phyloP scores from a whole-genome alignment of 768 basidiomycete species.

The Leccinum pellstonianum region DNA sequence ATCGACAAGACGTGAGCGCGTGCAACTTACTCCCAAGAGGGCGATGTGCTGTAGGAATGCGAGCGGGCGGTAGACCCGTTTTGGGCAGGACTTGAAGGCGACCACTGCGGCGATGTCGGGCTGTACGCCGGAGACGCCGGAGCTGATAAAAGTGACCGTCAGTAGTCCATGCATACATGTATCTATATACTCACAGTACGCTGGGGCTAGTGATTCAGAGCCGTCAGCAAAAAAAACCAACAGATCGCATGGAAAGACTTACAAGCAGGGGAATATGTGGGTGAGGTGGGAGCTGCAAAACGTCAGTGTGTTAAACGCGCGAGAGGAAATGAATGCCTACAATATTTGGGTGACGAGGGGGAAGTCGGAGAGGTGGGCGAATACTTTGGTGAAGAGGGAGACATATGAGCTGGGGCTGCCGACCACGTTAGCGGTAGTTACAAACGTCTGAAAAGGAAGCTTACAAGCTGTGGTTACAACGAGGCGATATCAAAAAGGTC shows the following conservation, averaged over 20 bases:
- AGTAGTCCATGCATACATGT: neutral
- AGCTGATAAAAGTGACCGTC: conserved; percentile 41
- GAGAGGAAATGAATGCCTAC: conserved; percentile 43
- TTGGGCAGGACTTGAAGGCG: conserved; percentile 76
- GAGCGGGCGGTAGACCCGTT: conserved; percentile 39
- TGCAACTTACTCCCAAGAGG: conserved; percentile 48
- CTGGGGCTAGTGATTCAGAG: conserved; percentile 51
- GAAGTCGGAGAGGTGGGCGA: conserved; percentile 92
- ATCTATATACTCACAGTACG: conserved; percentile 61
- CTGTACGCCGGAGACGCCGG: conserved; percentile 86
- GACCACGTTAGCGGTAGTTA: conserved; percentile 10
- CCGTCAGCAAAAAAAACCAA: conserved; percentile 5
- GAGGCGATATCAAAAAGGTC: conserved; percentile 8
- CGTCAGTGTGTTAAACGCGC: conserved; percentile 8
- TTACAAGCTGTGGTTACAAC: conserved; percentile 53
- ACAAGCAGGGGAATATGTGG: conserved; percentile 87
- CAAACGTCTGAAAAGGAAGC: conserved; percentile 27
- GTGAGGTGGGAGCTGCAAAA: conserved; percentile 74
- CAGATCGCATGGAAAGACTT: conserved; percentile 34
- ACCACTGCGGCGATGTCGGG: conserved; percentile 83
- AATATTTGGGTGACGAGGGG: conserved; percentile 90
- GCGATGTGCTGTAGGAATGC: conserved; percentile 47
- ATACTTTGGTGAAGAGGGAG: conserved; percentile 89
- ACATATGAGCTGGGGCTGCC: conserved; percentile 75
- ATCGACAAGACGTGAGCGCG: conserved; percentile 7